Conservation (phyloP, 2,329 filamentous ascomycete species). For the Xylariaceae sp. region DNA sequence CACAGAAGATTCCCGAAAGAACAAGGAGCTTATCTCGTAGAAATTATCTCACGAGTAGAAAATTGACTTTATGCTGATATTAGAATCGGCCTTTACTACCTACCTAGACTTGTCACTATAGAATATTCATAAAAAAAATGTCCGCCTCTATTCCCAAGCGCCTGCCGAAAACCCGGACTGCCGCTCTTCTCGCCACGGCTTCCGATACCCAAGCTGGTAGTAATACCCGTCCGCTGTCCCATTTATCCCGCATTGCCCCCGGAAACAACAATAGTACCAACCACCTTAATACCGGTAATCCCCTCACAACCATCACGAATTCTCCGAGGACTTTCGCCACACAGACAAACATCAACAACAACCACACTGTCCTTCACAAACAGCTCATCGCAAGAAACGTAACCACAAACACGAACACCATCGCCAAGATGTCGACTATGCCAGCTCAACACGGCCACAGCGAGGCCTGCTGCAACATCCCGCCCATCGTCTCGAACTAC, state of each 20-base stretch:
- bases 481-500: constrained; percentile 53
- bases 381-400: constrained; percentile 9
- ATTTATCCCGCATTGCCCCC: constrained; percentile 9
- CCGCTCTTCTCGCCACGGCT: constrained; percentile 11
- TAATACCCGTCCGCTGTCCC: constrained; percentile 9
- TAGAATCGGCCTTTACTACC: too few relatives aligned
- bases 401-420: constrained; percentile 8
- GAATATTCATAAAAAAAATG: not conserved
- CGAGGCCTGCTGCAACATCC: constrained; percentile 52
- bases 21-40: too few relatives aligned
- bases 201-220: constrained; percentile 15
- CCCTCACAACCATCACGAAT: constrained; percentile 8
- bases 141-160: constrained; percentile 5
- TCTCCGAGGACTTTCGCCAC: constrained; percentile 14
- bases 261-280: constrained; percentile 1
- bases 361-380: not conserved
- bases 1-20: too few relatives aligned
- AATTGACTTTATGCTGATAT: too few relatives aligned
- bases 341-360: constrained; percentile 16
- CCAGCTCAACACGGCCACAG: constrained; percentile 49
- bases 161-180: constrained; percentile 11
- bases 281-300: not conserved
- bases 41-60: too few relatives aligned
- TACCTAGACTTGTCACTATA: not conserved
- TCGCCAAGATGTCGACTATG: constrained; percentile 43